phyloP scores from a whole-genome alignment of 225 moss, liverwort and hornwort species.

The Rhytidiadelphus loreus region DNA sequence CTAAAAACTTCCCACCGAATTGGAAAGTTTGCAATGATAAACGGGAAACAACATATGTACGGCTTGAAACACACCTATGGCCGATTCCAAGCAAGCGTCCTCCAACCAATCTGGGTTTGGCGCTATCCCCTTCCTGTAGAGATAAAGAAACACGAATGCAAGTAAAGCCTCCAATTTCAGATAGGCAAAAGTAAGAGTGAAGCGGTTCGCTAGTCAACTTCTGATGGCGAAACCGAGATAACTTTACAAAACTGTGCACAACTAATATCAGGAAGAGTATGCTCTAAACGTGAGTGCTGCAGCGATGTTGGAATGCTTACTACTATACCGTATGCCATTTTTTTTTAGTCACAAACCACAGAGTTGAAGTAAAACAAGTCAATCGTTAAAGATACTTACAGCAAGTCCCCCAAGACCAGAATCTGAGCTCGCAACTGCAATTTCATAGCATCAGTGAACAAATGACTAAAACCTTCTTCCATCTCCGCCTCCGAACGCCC shows the following conservation, averaged over 20 bases:
- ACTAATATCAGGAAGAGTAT: background rate
- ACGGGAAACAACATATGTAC: background rate
- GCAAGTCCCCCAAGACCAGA: constrained; percentile 40
- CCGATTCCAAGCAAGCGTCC: constrained; percentile 23
- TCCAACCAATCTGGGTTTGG: constrained; percentile 28
- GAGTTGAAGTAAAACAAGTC: background rate
- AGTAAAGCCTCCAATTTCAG: background rate
- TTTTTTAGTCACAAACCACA: background rate
- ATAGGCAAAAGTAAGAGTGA: background rate
- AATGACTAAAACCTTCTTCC: background rate
- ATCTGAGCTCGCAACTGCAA: constrained; percentile 56
- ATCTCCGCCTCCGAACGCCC: background rate
- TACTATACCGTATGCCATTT: background rate
- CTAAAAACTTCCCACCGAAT: background rate
- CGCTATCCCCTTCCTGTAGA: constrained; percentile 28
- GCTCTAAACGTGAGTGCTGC: background rate
- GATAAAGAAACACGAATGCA: background rate
- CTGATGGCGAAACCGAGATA: background rate
- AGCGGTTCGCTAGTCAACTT: background rate
- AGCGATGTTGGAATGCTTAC: background rate
- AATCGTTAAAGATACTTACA: constrained; percentile 17
- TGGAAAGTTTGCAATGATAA: background rate
- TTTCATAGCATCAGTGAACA: constrained; percentile 42
- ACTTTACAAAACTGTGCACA: background rate
- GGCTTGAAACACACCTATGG: constrained; percentile 18